Base-by-base conservation (phyloP, 2,329 filamentous ascomycete species). In the Cryphonectria nitschkei region DNA sequence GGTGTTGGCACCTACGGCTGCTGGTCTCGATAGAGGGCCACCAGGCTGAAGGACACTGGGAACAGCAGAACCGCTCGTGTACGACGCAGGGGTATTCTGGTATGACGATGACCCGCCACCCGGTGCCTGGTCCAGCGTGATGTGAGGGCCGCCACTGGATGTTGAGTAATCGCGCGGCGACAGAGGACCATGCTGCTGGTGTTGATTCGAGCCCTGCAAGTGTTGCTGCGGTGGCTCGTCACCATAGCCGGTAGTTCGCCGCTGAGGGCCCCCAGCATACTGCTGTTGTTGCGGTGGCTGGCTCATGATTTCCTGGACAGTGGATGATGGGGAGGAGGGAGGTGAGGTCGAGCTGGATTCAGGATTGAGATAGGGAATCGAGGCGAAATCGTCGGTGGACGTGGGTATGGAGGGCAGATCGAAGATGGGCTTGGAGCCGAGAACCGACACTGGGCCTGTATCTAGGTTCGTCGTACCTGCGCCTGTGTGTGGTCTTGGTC, bases 1-100 rank as follows among this genome's bases (percentile, higher is more conserved):
- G 29, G 83, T 81, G 76, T 83, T 84, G 73, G 82, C 77, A 67
- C 81, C 80, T 73, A 85, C 77, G 68, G 77, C 76, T 34, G 65
- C 22, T 32, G 80, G 74, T 6, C 71, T 68, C 11, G 66, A 46
- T 26, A 70, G 65, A 39, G 81, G 80, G 67, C 82, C 80, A 61
- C 87, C 87, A 52, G 88, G 88, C 78, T 89, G 87, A 73, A 89
- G 83, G 69, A 88, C 82, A 80, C 88, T 88, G 76, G 87, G 87
- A 71, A 89, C 86, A 74, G 82, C 78, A 70, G 82, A 83, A n/a
- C 43, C 32, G 43, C 43, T 65, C 26, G 63, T 52, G 63, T 65
- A 65, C 41, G 63, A 65, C 3, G 63, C 41, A 62, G 67, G 46
- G 64, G 80, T 76, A 73, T 75, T 75, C 67, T 80, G 79, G 76